Base-by-base conservation (phyloP, 2,329 filamentous ascomycete species). In the Aspergillus flavus region DNA sequence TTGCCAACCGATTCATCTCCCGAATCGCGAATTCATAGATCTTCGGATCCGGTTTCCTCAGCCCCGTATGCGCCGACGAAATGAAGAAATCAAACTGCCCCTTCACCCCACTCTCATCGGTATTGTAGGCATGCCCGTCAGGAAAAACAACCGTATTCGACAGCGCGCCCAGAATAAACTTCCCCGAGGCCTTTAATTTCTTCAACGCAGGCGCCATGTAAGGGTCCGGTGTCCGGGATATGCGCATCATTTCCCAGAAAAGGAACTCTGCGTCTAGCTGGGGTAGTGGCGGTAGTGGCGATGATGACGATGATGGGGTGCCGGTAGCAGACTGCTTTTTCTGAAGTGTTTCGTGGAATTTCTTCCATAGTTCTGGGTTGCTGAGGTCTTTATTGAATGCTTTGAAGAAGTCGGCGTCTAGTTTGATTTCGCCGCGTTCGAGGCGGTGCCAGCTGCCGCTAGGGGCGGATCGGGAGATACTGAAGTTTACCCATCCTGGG, bases 101-200 rank as follows among this genome's bases (percentile, higher is more conserved):
- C 60, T 86, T 84, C 2, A 96, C 79, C 0, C 90, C 87, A 34
- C 87, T 83, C 4, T 79, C 75, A 65, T 87, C 81, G 1, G 84
- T 79, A 68, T 89, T 85, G 62, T 92, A 89, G 28, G 84, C 81
- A 72, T 97, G 92, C 0, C 85, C 89, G 0, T 85, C 83, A 0
- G 94, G 94, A 72, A 96, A 97, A 28, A 93, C 90, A 30, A 95
- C 87, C 0, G 95, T 98, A 74, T 99, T 98, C 70, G 90, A 94
- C 67, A 98, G 81, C 1, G 94, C 95, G 0, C 89, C 94, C 1
- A 98, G 78, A 39, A 94, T 84, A 69, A 89, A 94, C 62, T 82
- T 80, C 1, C 87, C 86, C 58, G 85, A 89, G 4, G 82, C 83
- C 63, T 86, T 85, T 63, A 99, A 82, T 43, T 84, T 87, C 72